Evolutionary conservation across 139 green algal species (phyloP), one percentile per base, ranked within the genome.

Genomic region (Chlamydomonas urium): DNA sequence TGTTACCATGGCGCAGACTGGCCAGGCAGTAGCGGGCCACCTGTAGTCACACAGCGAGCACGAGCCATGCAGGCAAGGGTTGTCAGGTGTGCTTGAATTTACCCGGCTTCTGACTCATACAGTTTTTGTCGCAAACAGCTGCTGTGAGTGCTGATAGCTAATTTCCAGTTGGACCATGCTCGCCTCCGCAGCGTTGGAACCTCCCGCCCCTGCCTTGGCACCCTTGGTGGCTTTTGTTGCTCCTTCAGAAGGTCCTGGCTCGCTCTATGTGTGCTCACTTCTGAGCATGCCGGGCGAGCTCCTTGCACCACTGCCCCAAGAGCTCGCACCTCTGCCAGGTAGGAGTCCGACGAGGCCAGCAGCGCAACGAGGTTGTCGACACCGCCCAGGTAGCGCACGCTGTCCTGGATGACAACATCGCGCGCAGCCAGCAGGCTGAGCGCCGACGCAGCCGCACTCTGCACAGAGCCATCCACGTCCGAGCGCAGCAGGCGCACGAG

Each of bases 321-420:
- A 6, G 29, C 53, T 47, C 56, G 23, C 34, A 65, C 70, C 74
- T 85, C 74, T 3, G 70, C 34, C 31, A 76, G 69, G 56, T 85
- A 81, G 10, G 74, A 38, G 53, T 85, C 79, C 2, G 19, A 59
- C 0, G 60, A 48, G 2, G 76, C 79, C 60, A 85, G 60, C 66
- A 85, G 60, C 5, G 79, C 79, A n/a, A 81, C 74, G 28, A 85
- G 53, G 38, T 69, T 53, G 50, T 79, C 79, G 28, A 80, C 38
- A 63, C 74, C 79, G 42, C 79, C 79, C 42, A 85, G 71, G 66
- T 81, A 79, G 24, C 79, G 79, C 38, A 79, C 79, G 61, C 66
- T 81, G 71, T 85, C 79, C 38, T 85, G 79, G n/a, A 85, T 48
- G 24, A 85, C 79, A 1, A 73, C 58, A 61, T 85, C 79, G 0